These are phyloP conservation scores for Rubia yunnanensis DNA, from an alignment of 257 asterid species.

Conservation along the genomic window DNA sequence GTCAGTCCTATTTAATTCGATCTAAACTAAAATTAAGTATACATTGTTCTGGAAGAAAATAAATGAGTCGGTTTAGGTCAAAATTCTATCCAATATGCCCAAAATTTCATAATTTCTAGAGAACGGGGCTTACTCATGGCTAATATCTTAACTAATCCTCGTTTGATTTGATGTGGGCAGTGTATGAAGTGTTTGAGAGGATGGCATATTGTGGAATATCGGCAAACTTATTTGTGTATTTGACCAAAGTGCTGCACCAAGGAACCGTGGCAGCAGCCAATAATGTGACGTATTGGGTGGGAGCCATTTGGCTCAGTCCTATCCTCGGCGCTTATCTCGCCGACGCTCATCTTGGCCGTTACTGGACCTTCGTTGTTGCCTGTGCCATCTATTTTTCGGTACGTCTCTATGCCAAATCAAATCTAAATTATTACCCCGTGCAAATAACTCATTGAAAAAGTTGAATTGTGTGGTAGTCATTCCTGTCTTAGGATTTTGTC, in stretches of 20 bases:
- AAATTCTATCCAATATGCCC: too few relatives aligned
- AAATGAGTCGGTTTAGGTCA: too few relatives aligned
- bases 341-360: constrained; percentile 71
- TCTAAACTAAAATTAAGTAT: too few relatives aligned
- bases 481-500: too few relatives aligned
- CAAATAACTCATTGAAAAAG: background rate
- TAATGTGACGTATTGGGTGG: constrained; percentile 76
- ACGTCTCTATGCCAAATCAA: background rate
- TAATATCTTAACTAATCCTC: too few relatives aligned
- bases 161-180: constrained; percentile 40
- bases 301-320: constrained; percentile 79
- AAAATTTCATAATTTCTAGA: too few relatives aligned
- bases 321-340: constrained; percentile 75
- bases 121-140: too few relatives aligned
- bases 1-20: too few relatives aligned
- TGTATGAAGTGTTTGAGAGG: constrained; percentile 83
- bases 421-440: background rate
- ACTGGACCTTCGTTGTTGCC: constrained; percentile 61
- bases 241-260: constrained; percentile 53
- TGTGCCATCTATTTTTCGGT: constrained; percentile 53
- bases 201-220: constrained; percentile 88
- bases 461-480: too few relatives aligned
- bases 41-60: too few relatives aligned
- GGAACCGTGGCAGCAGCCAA: constrained; percentile 67
- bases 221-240: constrained; percentile 60